Conservation (phyloP, 2,329 filamentous ascomycete species). For the Cladobotryum mycophilum region DNA sequence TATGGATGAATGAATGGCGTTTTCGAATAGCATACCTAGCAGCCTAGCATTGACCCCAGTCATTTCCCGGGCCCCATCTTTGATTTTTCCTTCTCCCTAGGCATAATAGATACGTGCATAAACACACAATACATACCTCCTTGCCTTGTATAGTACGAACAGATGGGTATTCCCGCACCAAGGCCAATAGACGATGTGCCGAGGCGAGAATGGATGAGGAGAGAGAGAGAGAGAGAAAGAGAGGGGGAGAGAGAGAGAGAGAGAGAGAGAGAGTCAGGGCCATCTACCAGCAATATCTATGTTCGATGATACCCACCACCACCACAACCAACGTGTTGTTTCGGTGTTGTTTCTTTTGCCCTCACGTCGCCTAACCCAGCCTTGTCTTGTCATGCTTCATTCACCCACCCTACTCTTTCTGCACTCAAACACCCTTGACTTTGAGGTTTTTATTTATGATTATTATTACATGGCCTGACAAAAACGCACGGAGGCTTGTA, state of each 20-base stretch:
- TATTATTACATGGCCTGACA: background rate
- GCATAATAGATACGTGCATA: no score
- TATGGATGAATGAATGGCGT: no score
- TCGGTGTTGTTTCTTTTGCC: background rate
- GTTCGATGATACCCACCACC: background rate
- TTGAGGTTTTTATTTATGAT: no score
- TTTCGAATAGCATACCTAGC: no score
- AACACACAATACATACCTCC: no score
- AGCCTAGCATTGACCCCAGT: no score
- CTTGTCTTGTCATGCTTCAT: background rate
- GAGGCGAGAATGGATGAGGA: background rate
- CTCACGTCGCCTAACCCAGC: background rate
- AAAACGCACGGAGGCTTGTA: background rate
- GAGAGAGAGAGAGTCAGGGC: background rate
- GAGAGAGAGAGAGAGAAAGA: background rate
- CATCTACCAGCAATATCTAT: background rate
- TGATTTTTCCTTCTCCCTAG: no score
- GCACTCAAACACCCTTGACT: no score
- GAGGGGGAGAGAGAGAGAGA: no score
- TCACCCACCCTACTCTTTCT: background rate
- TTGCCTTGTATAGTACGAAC: no score
- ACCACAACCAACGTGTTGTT: background rate
- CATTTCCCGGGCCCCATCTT: no score
- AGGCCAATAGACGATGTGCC: background rate
- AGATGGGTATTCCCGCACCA: background rate